Percentiles rank a stretch among this genome's conserved stretches.
These are phyloP conservation scores for Acacia pycnantha DNA, from an alignment of 331 rosid genomes.

Conservation along the genomic window DNA sequence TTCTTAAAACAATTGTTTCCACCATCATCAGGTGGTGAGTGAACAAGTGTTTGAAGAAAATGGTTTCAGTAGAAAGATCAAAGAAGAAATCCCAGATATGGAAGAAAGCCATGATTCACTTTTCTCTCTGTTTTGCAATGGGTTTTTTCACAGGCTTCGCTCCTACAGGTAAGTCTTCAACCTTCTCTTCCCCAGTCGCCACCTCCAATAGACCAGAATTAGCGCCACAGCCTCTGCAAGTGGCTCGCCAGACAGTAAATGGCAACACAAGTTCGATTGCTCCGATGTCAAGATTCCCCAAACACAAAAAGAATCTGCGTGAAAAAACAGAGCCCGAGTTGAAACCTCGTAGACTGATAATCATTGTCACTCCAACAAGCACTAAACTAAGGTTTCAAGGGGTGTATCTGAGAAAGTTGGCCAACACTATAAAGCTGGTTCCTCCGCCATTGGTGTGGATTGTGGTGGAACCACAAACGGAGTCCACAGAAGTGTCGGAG, in stretches of 20 bases:
- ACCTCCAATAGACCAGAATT: constrained; percentile 35
- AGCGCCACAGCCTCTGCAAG: constrained; percentile 45
- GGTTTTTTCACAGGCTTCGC: constrained; percentile 93
- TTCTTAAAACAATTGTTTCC: neutral
- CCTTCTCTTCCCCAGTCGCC: constrained; percentile 33
- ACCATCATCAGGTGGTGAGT: neutral
- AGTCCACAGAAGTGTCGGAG: constrained; percentile 47
- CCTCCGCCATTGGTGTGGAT: constrained; percentile 88
- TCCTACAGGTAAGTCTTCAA: constrained; percentile 69
- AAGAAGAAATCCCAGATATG: constrained; percentile 74
- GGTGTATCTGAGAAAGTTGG: constrained; percentile 70
- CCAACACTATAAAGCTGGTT: constrained; percentile 64
- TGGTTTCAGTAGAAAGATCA: constrained; percentile 84
- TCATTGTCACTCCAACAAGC: constrained; percentile 84
- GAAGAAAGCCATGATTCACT: constrained; percentile 82
- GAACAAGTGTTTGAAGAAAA: constrained; percentile 5
- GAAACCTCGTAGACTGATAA: constrained; percentile 52
- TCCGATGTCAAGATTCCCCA: neutral
- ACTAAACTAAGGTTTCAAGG: constrained; percentile 45
- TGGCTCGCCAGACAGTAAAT: constrained; percentile 18
- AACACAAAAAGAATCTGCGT: neutral
- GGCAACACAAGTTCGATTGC: constrained; percentile 27
- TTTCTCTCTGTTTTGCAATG: constrained; percentile 79
- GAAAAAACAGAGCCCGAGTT: constrained; percentile 7
- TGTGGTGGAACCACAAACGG: constrained; percentile 62